Conservation (phyloP, 164 flowering plant species). For the Nelumbo lutea region DNA sequence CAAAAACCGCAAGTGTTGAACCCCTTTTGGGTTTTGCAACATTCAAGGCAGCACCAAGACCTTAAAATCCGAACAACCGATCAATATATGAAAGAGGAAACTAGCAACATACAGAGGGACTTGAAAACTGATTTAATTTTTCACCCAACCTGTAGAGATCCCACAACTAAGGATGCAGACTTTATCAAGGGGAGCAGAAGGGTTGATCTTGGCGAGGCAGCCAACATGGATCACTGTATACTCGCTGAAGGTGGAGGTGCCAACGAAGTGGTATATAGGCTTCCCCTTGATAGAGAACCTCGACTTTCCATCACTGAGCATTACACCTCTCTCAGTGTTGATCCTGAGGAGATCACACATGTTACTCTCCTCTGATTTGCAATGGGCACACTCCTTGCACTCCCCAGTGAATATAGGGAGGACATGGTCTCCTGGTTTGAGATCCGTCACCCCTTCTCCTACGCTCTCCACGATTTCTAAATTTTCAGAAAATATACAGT, state of each 20-base stretch:
- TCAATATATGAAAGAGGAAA: no score
- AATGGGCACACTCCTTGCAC: constrained; percentile 51
- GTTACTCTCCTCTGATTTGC: constrained; percentile 70
- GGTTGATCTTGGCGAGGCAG: constrained; percentile 66
- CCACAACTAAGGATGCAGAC: no score
- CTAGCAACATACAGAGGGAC: no score
- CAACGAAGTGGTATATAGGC: constrained; percentile 20
- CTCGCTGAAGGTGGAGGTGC: constrained; percentile 80
- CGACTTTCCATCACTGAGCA: constrained; percentile 50
- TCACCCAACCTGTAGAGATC: no score
- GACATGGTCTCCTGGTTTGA: constrained; percentile 62
- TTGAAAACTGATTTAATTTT: no score
- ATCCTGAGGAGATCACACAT: constrained; percentile 64
- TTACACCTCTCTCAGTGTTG: constrained; percentile 58
- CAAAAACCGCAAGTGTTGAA: no score
- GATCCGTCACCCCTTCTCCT: constrained; percentile 60
- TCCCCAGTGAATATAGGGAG: constrained; percentile 69
- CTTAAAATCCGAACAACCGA: no score
- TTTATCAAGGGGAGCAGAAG: no score
- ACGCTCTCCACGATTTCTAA: constrained; percentile 68
- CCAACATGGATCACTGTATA: constrained; percentile 79
- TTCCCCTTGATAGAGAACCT: constrained; percentile 52
- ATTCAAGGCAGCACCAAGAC: no score
- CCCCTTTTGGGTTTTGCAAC: no score
- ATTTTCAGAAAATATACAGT: not conserved